These are phyloP conservation scores for Tulasnella calospora DNA, from an alignment of 768 basidiomycete species.

Conservation along the genomic window DNA sequence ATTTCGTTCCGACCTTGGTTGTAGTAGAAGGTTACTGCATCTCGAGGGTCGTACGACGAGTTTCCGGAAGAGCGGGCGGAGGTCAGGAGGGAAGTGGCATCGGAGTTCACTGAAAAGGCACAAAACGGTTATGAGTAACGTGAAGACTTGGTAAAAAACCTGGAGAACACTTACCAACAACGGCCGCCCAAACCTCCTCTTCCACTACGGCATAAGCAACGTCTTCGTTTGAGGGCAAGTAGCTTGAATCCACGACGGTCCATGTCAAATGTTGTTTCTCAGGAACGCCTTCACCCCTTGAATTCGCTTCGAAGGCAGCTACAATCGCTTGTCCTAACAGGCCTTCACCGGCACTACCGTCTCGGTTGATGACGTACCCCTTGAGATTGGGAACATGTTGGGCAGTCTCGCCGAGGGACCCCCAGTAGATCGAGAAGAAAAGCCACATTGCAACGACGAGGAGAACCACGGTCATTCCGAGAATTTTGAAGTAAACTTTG, in stretches of 20 bases:
- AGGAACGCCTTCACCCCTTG: constrained; percentile 28
- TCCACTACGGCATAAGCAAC: constrained; percentile 39
- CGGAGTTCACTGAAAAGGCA: constrained; percentile 27
- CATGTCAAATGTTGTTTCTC: background rate
- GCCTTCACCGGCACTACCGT: background rate
- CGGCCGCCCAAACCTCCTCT: constrained; percentile 42
- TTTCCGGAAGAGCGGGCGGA: constrained; percentile 40
- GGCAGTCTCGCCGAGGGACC: background rate
- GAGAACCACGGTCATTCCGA: background rate
- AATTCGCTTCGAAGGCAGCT: constrained; percentile 32
- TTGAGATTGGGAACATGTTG: background rate
- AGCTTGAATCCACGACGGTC: constrained; percentile 19
- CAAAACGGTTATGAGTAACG: background rate
- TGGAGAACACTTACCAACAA: constrained; percentile 38
- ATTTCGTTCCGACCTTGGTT: constrained; percentile 43
- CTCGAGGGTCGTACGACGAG: constrained; percentile 37
- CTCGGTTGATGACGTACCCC: constrained; percentile 13
- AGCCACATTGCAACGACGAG: constrained; percentile 14
- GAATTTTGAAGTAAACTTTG: constrained; percentile 17
- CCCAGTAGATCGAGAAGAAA: background rate
- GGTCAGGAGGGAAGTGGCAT: constrained; percentile 37
- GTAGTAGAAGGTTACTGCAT: constrained; percentile 41
- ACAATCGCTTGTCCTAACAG: constrained; percentile 31
- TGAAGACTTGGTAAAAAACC: background rate
- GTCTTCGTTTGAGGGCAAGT: background rate